A percentile compares a stretch with the other conserved stretches of the same genome.
Evolutionary conservation across 306 rosid species (phyloP).

Genomic region (Oxytropis ochrocephala): DNA sequence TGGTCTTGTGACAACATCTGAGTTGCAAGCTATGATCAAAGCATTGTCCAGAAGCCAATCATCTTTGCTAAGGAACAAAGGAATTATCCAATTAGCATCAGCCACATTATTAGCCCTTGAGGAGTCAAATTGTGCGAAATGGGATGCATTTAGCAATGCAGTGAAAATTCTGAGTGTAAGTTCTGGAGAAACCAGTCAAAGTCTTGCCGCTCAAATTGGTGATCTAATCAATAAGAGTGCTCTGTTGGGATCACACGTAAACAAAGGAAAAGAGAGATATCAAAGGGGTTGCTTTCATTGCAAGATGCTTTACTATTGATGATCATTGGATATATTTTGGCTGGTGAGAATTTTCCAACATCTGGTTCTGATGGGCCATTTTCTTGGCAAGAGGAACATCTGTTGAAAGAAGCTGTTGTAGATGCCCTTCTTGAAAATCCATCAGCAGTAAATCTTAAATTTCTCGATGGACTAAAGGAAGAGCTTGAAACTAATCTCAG

Average conservation of each 20-base stretch:
- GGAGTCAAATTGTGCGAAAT: conserved; percentile 56
- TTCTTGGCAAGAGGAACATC: conserved; percentile 94
- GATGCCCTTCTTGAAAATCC: conserved; percentile 87
- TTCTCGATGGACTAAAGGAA: conserved; percentile 73
- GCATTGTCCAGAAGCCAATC: conserved; percentile 66
- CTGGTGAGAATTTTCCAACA: conserved; percentile 85
- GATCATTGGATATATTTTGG: conserved; percentile 76
- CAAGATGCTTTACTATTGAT: conserved; percentile 77
- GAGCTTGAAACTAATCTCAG: conserved; percentile 66
- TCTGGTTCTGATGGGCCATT: conserved; percentile 86
- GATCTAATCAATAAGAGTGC: conserved; percentile 82
- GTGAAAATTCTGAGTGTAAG: conserved; percentile 63
- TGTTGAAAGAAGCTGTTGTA: conserved; percentile 76
- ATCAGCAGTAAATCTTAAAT: conserved; percentile 53
- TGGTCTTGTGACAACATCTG: conserved; percentile 52
- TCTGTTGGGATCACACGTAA: conserved; percentile 49
- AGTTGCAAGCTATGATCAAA: conserved; percentile 70
- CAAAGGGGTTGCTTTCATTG: conserved; percentile 62
- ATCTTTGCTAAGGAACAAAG: conserved; percentile 69
- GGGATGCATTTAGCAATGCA: conserved; percentile 84
- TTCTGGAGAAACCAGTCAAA: conserved; percentile 86
- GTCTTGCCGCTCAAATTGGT: conserved; percentile 82
- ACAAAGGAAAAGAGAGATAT: conserved; percentile 39
- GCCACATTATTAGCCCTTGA: conserved; percentile 68
- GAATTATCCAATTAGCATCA: conserved; percentile 79